These are phyloP conservation scores for Salvia sclarea DNA, from an alignment of 305 asterid genomes.

Conservation along the genomic window DNA sequence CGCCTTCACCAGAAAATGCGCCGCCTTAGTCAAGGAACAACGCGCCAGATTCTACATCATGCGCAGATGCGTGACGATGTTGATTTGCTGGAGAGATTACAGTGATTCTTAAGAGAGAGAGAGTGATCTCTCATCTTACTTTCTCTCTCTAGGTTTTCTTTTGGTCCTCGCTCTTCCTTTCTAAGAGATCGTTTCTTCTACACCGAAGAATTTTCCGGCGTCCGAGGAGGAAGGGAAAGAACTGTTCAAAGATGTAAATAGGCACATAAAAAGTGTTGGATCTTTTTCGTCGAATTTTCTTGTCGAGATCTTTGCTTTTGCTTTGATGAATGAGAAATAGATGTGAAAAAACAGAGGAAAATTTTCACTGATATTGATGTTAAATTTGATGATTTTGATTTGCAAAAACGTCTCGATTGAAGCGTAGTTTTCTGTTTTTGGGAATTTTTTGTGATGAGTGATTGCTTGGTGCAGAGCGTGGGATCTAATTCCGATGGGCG, in stretches of 20 bases:
- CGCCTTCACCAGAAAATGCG: constrained; percentile 80
- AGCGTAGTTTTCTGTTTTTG: constrained; percentile 15
- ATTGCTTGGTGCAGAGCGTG: constrained; percentile 33
- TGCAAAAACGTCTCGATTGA: not conserved
- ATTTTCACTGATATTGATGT: constrained; percentile 7
- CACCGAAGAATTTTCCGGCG: constrained; percentile 45
- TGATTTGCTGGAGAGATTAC: constrained; percentile 86
- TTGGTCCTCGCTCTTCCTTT: constrained; percentile 47
- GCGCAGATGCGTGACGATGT: constrained; percentile 90
- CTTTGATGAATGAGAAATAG: not conserved
- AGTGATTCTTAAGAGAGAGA: constrained; percentile 50
- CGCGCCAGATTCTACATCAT: constrained; percentile 84
- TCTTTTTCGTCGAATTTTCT: not conserved
- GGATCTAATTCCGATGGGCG: constrained; percentile 44
- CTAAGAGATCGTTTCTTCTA: constrained; percentile 56
- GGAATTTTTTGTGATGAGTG: constrained; percentile 17
- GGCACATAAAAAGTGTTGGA: not conserved
- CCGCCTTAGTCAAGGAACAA: constrained; percentile 73
- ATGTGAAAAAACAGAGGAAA: not conserved
- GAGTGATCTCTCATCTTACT: not conserved
- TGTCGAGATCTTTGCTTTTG: not conserved
- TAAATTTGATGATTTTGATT: not conserved
- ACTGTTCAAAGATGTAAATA: constrained; percentile 28
- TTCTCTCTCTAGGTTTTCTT: not conserved
- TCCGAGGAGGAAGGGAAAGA: constrained; percentile 57